Evolutionary conservation across 1,284 basidiomycete species (phyloP).

Genomic region (Puccinia horiana): DNA sequence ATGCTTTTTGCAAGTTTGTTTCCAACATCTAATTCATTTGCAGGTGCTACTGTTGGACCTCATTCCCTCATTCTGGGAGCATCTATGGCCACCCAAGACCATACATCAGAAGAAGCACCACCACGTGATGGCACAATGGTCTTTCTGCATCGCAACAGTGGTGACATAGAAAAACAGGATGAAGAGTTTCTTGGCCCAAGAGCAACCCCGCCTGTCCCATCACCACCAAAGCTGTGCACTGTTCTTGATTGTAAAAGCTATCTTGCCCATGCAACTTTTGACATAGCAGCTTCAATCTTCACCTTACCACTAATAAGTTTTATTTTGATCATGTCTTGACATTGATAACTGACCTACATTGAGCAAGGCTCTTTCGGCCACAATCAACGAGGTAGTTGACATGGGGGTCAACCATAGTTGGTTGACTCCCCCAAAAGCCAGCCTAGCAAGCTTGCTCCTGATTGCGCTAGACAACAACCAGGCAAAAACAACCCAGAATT

Average conservation of each 20-base stretch:
- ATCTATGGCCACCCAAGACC: conserved; percentile 38
- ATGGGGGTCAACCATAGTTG: too few relatives aligned
- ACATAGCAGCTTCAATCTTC: conserved; percentile 44
- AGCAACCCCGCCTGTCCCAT: neutral
- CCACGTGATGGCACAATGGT: neutral
- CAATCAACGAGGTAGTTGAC: too few relatives aligned
- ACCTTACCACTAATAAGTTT: conserved; percentile 39
- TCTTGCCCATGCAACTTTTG: conserved; percentile 42
- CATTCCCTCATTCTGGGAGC: conserved; percentile 40
- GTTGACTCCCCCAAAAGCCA: too few relatives aligned
- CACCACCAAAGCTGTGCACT: neutral
- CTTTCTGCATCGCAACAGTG: neutral
- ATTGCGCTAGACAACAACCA: too few relatives aligned
- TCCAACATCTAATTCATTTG: neutral
- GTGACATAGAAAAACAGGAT: conserved; percentile 15
- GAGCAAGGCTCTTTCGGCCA: too few relatives aligned
- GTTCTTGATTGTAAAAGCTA: conserved; percentile 32
- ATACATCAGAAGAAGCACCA: neutral
- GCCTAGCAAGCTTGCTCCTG: too few relatives aligned
- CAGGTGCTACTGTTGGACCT: conserved; percentile 44
- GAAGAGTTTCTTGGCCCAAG: neutral
- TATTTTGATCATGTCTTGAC: neutral
- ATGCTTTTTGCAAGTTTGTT: neutral
- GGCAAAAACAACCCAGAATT: too few relatives aligned
- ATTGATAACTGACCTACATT: neutral